Conservation (phyloP, 345 rosid species). For the Brassica incana region DNA sequence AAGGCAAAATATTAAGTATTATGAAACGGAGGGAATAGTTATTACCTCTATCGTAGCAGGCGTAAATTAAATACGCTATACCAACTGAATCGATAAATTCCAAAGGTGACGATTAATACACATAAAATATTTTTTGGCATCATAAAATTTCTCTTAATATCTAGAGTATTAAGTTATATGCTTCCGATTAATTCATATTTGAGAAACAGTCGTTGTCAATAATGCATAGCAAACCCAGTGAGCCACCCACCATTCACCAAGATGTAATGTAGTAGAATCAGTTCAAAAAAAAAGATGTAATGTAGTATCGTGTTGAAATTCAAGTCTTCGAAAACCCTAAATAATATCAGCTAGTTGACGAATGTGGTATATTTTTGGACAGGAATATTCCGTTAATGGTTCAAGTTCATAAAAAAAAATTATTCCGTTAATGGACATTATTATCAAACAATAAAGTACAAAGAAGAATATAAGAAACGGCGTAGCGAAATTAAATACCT, state of each 20-base stretch:
- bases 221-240: neutral
- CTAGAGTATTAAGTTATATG: neutral
- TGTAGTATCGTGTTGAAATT: neutral
- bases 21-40: no score
- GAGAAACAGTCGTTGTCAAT: neutral
- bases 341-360: neutral
- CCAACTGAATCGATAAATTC: neutral
- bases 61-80: neutral
- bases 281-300: neutral
- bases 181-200: neutral
- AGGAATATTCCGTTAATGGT: neutral
- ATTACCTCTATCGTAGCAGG: neutral
- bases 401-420: no score
- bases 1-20: no score
- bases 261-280: neutral
- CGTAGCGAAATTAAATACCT: slow-evolving; percentile 1
- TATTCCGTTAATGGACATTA: neutral
- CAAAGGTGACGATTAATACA: neutral
- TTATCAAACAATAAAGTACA: neutral
- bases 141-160: neutral
- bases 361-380: neutral
- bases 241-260: neutral
- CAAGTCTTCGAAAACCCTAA: neutral
- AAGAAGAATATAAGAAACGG: neutral
- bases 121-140: neutral